These are phyloP conservation scores for Arabidopsis hybrid DNA, from an alignment of 441 rosid species.

Conservation along the genomic window DNA sequence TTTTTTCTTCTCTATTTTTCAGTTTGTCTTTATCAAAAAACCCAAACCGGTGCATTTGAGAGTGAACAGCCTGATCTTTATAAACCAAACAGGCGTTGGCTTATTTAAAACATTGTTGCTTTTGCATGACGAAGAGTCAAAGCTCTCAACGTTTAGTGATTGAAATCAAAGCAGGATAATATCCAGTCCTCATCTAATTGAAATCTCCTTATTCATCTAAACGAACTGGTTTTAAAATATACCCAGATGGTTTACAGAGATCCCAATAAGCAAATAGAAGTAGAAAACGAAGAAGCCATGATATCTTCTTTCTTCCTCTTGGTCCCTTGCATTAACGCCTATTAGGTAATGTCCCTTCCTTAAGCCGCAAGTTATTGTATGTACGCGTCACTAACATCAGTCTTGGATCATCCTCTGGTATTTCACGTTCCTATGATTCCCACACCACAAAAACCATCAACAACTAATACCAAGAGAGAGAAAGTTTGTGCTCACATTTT, in stretches of 20 bases:
- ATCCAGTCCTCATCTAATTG: background rate
- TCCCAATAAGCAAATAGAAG: slow-evolving; percentile 21
- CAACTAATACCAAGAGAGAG: background rate
- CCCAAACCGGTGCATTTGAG: slow-evolving; percentile 37
- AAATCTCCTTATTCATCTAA: slow-evolving; percentile 36
- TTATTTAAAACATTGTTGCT: slow-evolving; percentile 26
- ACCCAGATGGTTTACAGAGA: slow-evolving; percentile 29
- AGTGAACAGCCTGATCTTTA: slow-evolving; percentile 37
- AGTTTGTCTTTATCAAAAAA: slow-evolving; percentile 18
- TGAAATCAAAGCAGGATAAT: background rate
- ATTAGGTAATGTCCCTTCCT: slow-evolving; percentile 45
- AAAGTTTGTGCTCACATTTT: background rate
- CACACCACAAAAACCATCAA: slow-evolving; percentile 20
- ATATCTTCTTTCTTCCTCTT: background rate
- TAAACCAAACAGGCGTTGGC: slow-evolving; percentile 39
- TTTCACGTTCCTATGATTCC: slow-evolving; percentile 68
- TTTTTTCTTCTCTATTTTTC: background rate
- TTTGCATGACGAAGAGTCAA: background rate
- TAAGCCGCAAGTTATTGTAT: slow-evolving; percentile 49
- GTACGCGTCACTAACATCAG: slow-evolving; percentile 59
- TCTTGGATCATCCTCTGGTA: slow-evolving; percentile 88
- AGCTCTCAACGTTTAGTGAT: slow-evolving; percentile 16
- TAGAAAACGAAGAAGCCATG: slow-evolving; percentile 20
- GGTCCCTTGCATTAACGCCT: slow-evolving; percentile 22
- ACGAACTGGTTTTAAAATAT: slow-evolving; percentile 13